phyloP scores from a whole-genome alignment of 2,329 filamentous ascomycete genomes.

The Penicillium brevicompactum region DNA sequence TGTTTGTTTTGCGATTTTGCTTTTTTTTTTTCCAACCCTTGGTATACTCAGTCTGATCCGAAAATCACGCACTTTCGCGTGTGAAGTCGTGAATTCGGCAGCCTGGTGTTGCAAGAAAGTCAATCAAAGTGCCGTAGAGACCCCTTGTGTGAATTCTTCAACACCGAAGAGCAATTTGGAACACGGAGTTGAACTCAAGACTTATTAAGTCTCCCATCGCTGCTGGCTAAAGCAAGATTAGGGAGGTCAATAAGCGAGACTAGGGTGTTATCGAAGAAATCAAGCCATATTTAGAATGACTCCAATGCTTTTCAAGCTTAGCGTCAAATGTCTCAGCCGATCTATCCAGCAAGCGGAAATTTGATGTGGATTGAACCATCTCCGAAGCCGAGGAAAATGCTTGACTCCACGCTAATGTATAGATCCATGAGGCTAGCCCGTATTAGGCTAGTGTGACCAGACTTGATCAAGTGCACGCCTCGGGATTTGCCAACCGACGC shows the following conservation, averaged over 20 bases:
- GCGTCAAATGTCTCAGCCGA: background rate
- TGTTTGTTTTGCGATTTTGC: no score
- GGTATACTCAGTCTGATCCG: background rate
- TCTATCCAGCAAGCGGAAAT: background rate
- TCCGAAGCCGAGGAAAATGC: background rate
- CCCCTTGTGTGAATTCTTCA: background rate
- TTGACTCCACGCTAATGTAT: background rate
- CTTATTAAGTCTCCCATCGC: background rate
- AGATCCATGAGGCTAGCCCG: background rate
- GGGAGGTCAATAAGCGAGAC: conserved; percentile 10
- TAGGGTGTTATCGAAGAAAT: background rate
- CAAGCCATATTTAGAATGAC: conserved; percentile 6
- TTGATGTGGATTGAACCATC: background rate
- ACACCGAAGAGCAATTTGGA: no score
- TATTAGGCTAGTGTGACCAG: background rate
- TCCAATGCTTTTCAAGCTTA: conserved; percentile 7
- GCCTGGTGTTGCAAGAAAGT: background rate
- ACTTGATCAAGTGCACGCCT: no score
- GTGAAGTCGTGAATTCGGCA: background rate
- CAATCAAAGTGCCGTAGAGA: background rate
- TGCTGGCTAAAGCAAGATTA: background rate
- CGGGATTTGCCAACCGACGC: background rate
- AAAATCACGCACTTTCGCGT: background rate
- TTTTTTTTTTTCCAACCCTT: no score
- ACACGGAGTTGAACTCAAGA: background rate